These are phyloP conservation scores for Crepidotus variabilis DNA, from an alignment of 768 basidiomycete genomes.

Conservation along the genomic window DNA sequence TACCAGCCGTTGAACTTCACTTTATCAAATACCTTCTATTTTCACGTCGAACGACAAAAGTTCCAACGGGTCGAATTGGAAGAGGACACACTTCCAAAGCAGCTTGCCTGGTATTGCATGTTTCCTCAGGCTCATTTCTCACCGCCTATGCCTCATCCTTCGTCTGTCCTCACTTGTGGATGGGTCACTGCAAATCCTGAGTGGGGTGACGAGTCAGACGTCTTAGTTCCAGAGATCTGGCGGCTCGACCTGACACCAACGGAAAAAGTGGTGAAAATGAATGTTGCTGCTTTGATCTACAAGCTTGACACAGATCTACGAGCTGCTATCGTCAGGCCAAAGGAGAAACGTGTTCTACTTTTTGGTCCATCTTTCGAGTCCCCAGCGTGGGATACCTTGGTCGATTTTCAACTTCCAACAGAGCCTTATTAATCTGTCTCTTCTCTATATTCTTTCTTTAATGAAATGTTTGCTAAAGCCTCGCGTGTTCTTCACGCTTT, in stretches of 20 bases:
- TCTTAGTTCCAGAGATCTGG: not conserved
- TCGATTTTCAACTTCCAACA: no score
- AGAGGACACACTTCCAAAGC: not conserved
- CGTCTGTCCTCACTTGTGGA: conserved; percentile 4
- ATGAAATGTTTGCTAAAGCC: no score
- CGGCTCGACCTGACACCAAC: not conserved
- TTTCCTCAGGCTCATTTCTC: not conserved
- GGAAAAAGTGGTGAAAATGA: not conserved
- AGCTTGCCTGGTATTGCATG: not conserved
- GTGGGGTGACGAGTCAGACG: not conserved
- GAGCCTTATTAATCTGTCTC: no score
- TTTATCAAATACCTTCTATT: not conserved
- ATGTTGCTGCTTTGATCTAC: not conserved
- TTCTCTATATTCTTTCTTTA: no score
- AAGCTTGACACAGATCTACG: not conserved
- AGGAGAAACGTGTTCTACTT: not conserved
- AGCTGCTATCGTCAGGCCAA: not conserved
- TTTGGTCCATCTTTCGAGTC: not conserved
- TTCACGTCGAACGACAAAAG: not conserved
- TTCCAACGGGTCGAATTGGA: not conserved
- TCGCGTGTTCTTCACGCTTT: no score
- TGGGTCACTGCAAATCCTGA: not conserved
- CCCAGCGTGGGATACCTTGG: no score
- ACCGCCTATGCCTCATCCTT: not conserved
- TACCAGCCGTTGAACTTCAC: not conserved